phyloP scores from a whole-genome alignment of 2,329 filamentous ascomycete species.

The Colletotrichum spaethianum region DNA sequence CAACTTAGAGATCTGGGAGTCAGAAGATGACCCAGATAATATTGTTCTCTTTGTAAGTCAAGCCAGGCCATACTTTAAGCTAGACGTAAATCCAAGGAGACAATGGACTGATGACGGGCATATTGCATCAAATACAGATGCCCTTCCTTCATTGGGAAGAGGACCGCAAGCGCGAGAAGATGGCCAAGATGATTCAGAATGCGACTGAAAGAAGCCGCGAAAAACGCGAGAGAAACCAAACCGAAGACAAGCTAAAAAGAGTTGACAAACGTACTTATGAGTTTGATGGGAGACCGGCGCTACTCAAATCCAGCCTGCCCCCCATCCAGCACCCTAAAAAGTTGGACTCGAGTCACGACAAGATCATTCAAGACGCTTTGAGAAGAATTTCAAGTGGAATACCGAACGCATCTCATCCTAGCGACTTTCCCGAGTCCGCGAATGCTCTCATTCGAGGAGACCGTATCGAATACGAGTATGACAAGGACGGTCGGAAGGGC shows the following conservation, averaged over 20 bases:
- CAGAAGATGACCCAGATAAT: slow-evolving; percentile 44
- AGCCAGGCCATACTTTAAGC: not conserved
- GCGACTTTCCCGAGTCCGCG: not conserved
- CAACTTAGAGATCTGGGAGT: slow-evolving; percentile 11
- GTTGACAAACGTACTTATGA: not conserved
- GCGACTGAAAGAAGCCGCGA: slow-evolving; percentile 24
- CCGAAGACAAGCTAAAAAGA: slow-evolving; percentile 3
- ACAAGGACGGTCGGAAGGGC: slow-evolving; percentile 12
- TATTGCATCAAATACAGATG: slow-evolving; percentile 48
- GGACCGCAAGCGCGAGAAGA: slow-evolving; percentile 48
- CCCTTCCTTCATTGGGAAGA: slow-evolving; percentile 60
- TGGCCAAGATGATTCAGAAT: slow-evolving; percentile 46
- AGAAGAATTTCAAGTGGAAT: not conserved
- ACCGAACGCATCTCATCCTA: not conserved
- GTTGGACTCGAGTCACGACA: not conserved
- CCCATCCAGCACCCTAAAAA: not conserved
- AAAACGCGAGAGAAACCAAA: slow-evolving; percentile 4
- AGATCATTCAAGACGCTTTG: slow-evolving; percentile 33
- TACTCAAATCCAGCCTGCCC: slow-evolving; percentile 14
- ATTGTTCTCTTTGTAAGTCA: slow-evolving; percentile 49
- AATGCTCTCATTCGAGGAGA: not conserved
- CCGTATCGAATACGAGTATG: not conserved
- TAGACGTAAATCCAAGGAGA: rapidly evolving
- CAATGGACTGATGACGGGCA: not conserved
- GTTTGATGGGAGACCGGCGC: no score